Percentiles rank a stretch among this genome's conserved stretches.
Conservation (phyloP, 2,329 filamentous ascomycete species). For the Aureobasidium vineae region DNA sequence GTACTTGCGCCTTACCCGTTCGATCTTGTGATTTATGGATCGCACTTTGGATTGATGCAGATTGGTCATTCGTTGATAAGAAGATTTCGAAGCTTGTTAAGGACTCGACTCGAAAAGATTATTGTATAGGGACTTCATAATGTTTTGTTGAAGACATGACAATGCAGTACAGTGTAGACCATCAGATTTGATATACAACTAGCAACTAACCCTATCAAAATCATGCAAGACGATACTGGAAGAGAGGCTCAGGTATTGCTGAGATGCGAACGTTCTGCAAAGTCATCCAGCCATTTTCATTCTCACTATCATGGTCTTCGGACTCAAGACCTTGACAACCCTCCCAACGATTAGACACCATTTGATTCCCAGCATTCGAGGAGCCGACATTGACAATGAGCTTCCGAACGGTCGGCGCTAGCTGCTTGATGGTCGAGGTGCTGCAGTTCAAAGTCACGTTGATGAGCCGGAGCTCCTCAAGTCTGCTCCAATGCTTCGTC, state of each 20-base stretch:
- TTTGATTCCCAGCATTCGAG: neutral
- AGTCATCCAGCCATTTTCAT: neutral
- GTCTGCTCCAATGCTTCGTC: slow-evolving; percentile 1
- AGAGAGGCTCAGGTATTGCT: slow-evolving; percentile 12
- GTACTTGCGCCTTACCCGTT: neutral
- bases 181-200: neutral
- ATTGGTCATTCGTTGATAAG: neutral
- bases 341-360: neutral
- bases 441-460: neutral
- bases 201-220: neutral
- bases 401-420: neutral
- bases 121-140: neutral
- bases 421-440: neutral
- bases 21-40: neutral
- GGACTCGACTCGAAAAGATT: neutral
- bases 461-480: slow-evolving; percentile 7
- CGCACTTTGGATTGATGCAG: neutral
- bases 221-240: slow-evolving; percentile 3
- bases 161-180: neutral
- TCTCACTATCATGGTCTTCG: neutral
- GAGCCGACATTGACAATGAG: neutral
- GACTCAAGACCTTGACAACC: neutral
- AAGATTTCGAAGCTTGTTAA: neutral
- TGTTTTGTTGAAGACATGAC: neutral
- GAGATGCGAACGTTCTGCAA: neutral